A percentile compares a stretch with the other conserved stretches of the same genome.
Evolutionary conservation across 163 green algal species (phyloP).

Genomic region (Scenedesmus sp.): DNA sequence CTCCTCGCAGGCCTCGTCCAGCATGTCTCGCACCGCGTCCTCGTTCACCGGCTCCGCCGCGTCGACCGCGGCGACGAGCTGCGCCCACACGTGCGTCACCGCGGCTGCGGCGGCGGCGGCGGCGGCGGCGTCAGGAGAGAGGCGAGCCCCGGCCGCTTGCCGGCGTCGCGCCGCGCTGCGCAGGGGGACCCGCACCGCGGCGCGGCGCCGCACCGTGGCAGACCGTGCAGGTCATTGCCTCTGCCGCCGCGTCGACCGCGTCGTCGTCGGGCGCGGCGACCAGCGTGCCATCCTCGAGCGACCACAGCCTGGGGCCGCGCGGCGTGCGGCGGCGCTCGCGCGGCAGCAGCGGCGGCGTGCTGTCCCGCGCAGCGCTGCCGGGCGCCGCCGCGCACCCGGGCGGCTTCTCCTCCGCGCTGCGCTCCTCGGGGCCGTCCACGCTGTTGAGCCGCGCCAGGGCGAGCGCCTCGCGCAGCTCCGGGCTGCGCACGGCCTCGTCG

Average conservation of each 20-base stretch:
- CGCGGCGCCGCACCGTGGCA: conserved; percentile 25
- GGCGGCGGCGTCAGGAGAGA: not conserved
- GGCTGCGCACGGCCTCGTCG: conserved; percentile 12
- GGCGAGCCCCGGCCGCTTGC: not conserved
- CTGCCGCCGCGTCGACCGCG: conserved; percentile 22
- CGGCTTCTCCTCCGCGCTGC: not conserved
- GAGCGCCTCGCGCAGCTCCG: conserved; percentile 13
- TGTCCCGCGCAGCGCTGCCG: not conserved
- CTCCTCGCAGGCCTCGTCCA: conserved; percentile 32
- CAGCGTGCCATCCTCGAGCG: not conserved
- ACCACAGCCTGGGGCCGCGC: not conserved
- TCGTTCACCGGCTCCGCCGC: conserved; percentile 23
- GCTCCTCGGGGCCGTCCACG: conserved; percentile 16
- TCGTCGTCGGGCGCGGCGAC: not conserved
- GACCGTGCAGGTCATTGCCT: conserved; percentile 19
- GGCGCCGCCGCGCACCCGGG: not conserved
- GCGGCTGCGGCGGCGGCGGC: conserved; percentile 15
- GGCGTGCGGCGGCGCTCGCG: not conserved
- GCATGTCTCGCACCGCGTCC: conserved; percentile 5
- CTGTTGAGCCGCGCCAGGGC: not conserved
- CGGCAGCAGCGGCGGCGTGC: conserved; percentile 4
- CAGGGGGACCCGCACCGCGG: too few relatives aligned
- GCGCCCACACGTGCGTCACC: conserved; percentile 23
- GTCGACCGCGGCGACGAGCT: conserved; percentile 15
- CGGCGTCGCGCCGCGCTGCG: too few relatives aligned